These are phyloP conservation scores for Alternaria sp. DNA, from an alignment of 2,329 filamentous ascomycete species.

Conservation along the genomic window DNA sequence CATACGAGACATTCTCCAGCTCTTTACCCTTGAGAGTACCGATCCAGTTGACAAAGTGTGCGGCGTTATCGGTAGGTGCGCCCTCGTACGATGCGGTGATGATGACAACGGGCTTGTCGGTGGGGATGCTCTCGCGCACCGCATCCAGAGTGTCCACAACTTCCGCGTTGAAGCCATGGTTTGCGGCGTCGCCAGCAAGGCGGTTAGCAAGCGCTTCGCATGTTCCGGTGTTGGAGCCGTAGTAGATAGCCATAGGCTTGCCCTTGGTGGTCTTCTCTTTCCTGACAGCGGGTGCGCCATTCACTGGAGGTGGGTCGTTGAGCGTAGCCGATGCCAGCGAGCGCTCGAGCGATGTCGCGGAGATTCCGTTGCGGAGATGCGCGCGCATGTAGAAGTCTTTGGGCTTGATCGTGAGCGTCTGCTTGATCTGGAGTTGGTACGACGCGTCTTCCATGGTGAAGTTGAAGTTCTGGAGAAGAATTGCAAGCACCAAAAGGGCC, in stretches of 20 bases:
- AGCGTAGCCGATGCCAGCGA: constrained; percentile 31
- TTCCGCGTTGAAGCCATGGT: constrained; percentile 47
- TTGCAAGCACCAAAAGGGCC: constrained; percentile 53
- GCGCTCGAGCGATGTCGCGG: constrained; percentile 41
- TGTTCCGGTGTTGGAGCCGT: constrained; percentile 52
- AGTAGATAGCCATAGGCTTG: constrained; percentile 46
- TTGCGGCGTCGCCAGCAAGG: constrained; percentile 44
- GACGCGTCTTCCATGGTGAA: constrained; percentile 52
- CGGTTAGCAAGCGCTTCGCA: constrained; percentile 51
- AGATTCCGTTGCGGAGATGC: constrained; percentile 39
- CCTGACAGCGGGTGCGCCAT: constrained; percentile 8
- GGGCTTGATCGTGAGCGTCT: constrained; percentile 56
- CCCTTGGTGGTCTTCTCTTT: constrained; percentile 27
- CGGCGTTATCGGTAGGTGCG: constrained; percentile 52
- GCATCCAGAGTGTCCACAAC: constrained; percentile 46
- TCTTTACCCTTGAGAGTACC: constrained; percentile 34
- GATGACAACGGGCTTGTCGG: constrained; percentile 48
- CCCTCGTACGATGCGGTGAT: constrained; percentile 53
- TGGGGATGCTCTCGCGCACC: constrained; percentile 42
- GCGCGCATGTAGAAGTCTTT: constrained; percentile 50
- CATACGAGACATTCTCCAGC: constrained; percentile 45
- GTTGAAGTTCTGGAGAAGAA: constrained; percentile 56
- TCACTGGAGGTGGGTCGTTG: constrained; percentile 18
- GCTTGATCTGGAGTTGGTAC: constrained; percentile 53
- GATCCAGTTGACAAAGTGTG: constrained; percentile 52